Conservation (phyloP, 306 rosid genomes). For the Cucumis sativus region Cucumber_9930_V3 NC_026661.2:1294501-1295000, state of each 20-base stretch:
- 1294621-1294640: constrained; percentile 39
- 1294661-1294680: constrained; percentile 43
- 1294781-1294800: neutral
- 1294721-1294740: constrained; percentile 85
- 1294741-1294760: constrained; percentile 28
- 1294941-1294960: constrained; percentile 55
- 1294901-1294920: constrained; percentile 52
- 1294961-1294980: constrained; percentile 50
- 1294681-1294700: constrained; percentile 47
- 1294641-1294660: constrained; percentile 71
- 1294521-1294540: too few relatives aligned
- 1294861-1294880: constrained; percentile 29
- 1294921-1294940: constrained; percentile 57
- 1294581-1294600: too few relatives aligned
- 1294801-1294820: too few relatives aligned
- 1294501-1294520: too few relatives aligned
- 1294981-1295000: constrained; percentile 31
- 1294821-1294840: too few relatives aligned
- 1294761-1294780: neutral
- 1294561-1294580: too few relatives aligned
- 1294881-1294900: constrained; percentile 42
- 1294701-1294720: constrained; percentile 56
- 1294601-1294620: too few relatives aligned
- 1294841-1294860: constrained; percentile 64
- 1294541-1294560: too few relatives aligned